Evolutionary conservation across 192 early-diverging fungal species (phyloP), one percentile per base, ranked within the genome.

Genomic region (Martensiomyces pterosporus): DNA sequence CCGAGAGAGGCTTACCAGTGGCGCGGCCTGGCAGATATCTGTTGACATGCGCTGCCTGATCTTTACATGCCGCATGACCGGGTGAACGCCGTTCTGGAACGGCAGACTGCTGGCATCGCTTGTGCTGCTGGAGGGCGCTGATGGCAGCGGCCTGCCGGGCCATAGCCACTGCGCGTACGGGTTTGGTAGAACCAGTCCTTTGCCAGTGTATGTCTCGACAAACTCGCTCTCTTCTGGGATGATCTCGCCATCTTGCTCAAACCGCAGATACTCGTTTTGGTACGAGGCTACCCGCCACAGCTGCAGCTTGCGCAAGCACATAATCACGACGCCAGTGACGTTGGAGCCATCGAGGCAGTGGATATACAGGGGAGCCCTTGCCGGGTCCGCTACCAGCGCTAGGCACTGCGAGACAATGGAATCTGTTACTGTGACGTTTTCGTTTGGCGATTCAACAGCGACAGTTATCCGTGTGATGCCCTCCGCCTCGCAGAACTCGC

Each of bases 331-430:
- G 0, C 89, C 88, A 2, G 90, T 95, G 24, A 93, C 89, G 47
- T 86, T 79, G 2, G 87, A 81, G 9, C 93, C 93, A 57, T 97
- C 90, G 23, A 91, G 63, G 54, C 93, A 97, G 60, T 98, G 95
- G 4, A 98, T 48, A 57, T 88, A 97, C 18, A 94, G 49, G 0
- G 93, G 95, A 34, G 78, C 54, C 41, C 85, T 82, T 1, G 47
- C 27, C 2, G 83, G 80, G 48, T 95, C 85, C 10, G 90, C 85
- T 16, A 97, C 67, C 3, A 91, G 76, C 52, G 83, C 82, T 13
- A 90, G 57, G 32, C 82, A 80, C 23, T 78, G 74, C 2, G 87
- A 71, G 2, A 85, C 89, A 9, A 81, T 80, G 25, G 76, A 79
- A 50, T 91, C 89, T 2, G 77, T 85, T 2, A 97, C 57, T 2